A percentile compares a stretch with the other conserved stretches of the same genome.
These are phyloP conservation scores for Scheffersomyces stipitis DNA, from an alignment of 805 yeast genomes.

Conservation along the genomic window DNA sequence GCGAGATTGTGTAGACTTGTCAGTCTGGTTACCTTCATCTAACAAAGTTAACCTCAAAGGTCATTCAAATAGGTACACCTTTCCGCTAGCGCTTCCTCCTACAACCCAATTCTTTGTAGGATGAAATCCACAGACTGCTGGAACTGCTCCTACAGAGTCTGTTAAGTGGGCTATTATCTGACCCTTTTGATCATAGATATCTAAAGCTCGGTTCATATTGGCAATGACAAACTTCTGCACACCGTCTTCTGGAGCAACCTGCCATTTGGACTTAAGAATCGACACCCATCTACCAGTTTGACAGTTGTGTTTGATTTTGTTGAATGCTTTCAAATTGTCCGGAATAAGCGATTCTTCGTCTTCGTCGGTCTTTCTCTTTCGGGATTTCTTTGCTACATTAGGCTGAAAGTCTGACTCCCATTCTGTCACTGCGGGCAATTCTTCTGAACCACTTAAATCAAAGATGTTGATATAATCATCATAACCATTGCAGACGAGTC, in stretches of 20 bases:
- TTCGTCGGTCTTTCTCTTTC: slow-evolving; percentile 11
- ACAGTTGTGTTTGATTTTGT: slow-evolving; percentile 81
- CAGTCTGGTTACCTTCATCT: too few relatives aligned
- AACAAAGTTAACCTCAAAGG: neutral
- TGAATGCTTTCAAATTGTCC: slow-evolving; percentile 54
- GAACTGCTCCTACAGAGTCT: slow-evolving; percentile 78
- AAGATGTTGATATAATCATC: slow-evolving; percentile 82
- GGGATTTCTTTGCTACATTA: slow-evolving; percentile 9
- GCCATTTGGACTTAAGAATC: slow-evolving; percentile 88
- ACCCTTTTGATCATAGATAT: slow-evolving; percentile 77
- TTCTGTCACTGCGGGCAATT: slow-evolving; percentile 20
- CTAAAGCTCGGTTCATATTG: slow-evolving; percentile 87
- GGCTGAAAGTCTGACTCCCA: slow-evolving; percentile 20
- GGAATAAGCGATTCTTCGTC: slow-evolving; percentile 21
- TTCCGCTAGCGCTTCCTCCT: slow-evolving; percentile 95
- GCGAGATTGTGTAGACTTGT: too few relatives aligned
- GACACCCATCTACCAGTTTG: slow-evolving; percentile 98
- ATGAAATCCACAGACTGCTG: slow-evolving; percentile 85
- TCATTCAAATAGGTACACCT: slow-evolving; percentile 59
- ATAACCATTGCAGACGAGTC: slow-evolving; percentile 88
- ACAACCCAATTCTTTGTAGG: slow-evolving; percentile 85
- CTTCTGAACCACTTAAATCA: slow-evolving; percentile 40
- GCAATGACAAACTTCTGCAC: slow-evolving; percentile 86
- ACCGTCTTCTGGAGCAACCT: slow-evolving; percentile 64
- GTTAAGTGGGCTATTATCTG: slow-evolving; percentile 73